These are phyloP conservation scores for Globisporangium cederbergense DNA, from an alignment of 352 stramenopile species.

Conservation along the genomic window DNA sequence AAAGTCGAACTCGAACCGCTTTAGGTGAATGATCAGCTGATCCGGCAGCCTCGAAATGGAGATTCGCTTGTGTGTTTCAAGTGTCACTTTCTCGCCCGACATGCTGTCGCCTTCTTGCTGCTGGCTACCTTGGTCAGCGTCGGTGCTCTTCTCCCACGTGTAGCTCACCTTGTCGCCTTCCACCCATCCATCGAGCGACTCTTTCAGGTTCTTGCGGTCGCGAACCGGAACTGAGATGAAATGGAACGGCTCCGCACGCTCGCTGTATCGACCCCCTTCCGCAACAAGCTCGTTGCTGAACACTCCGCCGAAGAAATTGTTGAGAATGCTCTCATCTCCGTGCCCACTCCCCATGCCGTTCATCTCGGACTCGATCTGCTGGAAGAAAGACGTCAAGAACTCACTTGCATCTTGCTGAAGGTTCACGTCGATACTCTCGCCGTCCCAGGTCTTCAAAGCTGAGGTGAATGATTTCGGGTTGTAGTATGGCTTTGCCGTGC, in stretches of 20 bases:
- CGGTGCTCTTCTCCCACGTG: constrained; percentile 72
- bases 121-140: constrained; percentile 24
- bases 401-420: constrained; percentile 92
- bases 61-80: constrained; percentile 89
- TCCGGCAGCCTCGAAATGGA: constrained; percentile 87
- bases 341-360: constrained; percentile 54
- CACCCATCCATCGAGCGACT: constrained; percentile 85
- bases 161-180: constrained; percentile 90
- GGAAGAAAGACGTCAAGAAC: constrained; percentile 92
- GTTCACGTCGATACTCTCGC: constrained; percentile 85
- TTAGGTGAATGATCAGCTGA: constrained; percentile 92
- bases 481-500: constrained; percentile 82
- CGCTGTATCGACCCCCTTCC: constrained; percentile 82
- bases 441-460: constrained; percentile 88
- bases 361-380: constrained; percentile 90
- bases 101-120: constrained; percentile 17
- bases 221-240: constrained; percentile 89
- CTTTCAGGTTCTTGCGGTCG: constrained; percentile 81
- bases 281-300: constrained; percentile 92
- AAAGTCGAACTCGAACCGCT: constrained; percentile 95
- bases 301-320: constrained; percentile 85
- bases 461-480: constrained; percentile 75
- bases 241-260: constrained; percentile 88
- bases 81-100: constrained; percentile 63
- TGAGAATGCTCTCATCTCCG: constrained; percentile 80